These are phyloP conservation scores for Coniferiporia sulphurascens DNA, from an alignment of 1,284 basidiomycete species.

Conservation along the genomic window DNA sequence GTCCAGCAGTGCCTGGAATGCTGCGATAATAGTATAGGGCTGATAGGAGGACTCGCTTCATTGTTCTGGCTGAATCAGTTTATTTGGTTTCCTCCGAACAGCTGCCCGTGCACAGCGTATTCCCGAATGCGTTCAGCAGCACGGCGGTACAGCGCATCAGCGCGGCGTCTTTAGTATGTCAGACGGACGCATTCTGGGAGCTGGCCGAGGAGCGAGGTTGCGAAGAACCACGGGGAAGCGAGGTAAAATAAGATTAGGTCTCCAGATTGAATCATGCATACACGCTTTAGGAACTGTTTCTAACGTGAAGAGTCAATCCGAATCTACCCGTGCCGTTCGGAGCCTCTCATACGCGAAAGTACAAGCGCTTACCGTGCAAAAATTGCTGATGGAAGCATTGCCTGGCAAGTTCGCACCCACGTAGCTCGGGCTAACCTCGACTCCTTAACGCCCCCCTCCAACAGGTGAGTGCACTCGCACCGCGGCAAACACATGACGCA, in stretches of 20 bases:
- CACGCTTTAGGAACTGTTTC: neutral
- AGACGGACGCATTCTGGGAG: slow-evolving; percentile 29
- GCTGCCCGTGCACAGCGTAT: slow-evolving; percentile 43
- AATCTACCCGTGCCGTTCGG: neutral
- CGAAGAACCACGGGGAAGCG: slow-evolving; percentile 20
- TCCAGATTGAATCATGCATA: neutral
- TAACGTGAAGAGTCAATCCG: neutral
- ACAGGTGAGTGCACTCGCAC: too few relatives aligned
- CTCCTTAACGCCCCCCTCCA: neutral
- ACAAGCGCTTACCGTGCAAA: too few relatives aligned
- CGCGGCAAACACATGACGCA: neutral
- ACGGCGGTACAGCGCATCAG: slow-evolving; percentile 51
- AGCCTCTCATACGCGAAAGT: too few relatives aligned
- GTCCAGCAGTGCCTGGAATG: neutral
- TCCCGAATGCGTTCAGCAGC: slow-evolving; percentile 66
- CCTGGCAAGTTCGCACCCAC: neutral
- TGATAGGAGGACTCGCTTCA: slow-evolving; percentile 3
- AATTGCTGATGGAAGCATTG: neutral
- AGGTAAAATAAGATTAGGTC: neutral
- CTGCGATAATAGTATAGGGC: neutral
- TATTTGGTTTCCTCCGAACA: slow-evolving; percentile 40
- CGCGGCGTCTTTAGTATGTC: slow-evolving; percentile 23
- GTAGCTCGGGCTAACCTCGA: neutral
- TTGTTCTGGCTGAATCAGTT: slow-evolving; percentile 29
- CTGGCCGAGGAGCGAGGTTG: slow-evolving; percentile 18